Evolutionary conservation across 768 basidiomycete genomes (phyloP).

Genomic region (Harrya chromipes): DNA sequence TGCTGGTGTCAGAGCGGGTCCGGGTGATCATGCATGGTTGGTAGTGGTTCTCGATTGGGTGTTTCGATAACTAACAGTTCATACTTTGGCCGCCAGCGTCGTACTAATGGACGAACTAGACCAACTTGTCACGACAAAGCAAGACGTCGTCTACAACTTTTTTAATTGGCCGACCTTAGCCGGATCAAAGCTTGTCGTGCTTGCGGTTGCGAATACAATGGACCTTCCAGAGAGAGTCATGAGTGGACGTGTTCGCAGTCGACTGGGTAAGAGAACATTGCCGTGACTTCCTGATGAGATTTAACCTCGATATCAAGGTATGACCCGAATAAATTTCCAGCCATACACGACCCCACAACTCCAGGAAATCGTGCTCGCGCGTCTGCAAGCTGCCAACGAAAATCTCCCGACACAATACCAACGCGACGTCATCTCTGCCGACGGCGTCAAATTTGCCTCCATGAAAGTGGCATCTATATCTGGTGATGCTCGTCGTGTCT

Average conservation of each 20-base stretch:
- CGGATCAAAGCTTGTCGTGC: constrained; percentile 85
- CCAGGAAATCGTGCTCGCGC: constrained; percentile 80
- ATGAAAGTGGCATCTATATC: constrained; percentile 77
- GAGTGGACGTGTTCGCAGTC: constrained; percentile 87
- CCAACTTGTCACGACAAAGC: constrained; percentile 92
- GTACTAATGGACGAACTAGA: constrained; percentile 99
- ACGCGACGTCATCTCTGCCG: constrained; percentile 53
- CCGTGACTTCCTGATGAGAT: background rate
- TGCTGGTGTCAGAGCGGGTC: constrained; percentile 59
- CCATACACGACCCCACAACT: constrained; percentile 81
- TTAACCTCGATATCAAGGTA: constrained; percentile 47
- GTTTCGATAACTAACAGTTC: background rate
- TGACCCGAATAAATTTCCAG: constrained; percentile 89
- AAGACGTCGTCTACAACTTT: constrained; percentile 99
- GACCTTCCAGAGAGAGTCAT: constrained; percentile 94
- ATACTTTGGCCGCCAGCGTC: constrained; percentile 50
- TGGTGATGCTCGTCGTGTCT: constrained; percentile 88
- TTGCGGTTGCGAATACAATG: constrained; percentile 98
- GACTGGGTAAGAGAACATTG: constrained; percentile 59
- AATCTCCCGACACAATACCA: constrained; percentile 44
- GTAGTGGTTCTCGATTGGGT: constrained; percentile 23
- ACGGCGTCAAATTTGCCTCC: constrained; percentile 84
- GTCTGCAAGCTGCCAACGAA: constrained; percentile 60
- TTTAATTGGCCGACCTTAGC: constrained; percentile 98
- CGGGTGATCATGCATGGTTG: constrained; percentile 86